Evolutionary conservation across 805 yeast species (phyloP), one percentile per base, ranked within the genome.

Genomic region (Ogataea wickerhamii): DNA sequence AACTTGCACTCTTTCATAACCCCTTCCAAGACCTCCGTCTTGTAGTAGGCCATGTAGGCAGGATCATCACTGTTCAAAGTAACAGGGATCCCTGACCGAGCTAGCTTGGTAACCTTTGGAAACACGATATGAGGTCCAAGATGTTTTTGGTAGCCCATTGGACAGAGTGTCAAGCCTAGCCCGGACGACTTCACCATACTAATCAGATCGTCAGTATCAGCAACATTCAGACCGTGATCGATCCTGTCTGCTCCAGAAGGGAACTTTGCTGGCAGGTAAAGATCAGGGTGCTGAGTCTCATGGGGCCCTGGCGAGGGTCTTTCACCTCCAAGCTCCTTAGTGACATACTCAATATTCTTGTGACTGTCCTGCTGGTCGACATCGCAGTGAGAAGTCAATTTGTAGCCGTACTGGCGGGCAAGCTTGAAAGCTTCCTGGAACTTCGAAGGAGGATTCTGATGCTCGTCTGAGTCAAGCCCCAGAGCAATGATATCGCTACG

Each of bases 321-420:
- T 12, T 34, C 24, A 4, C 53, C 53, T 21, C 45, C 52, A 13
- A 49, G 37, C 26, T 48, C 47, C 11, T 27, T 41, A 8, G 32
- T 43, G 13, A 40, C 52, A 28, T 40, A 46, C 18, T 56, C 38
- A 26, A 70, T 70, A 37, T 56, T 66, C 5, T 65, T 52, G 45
- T 64, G 65, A 42, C 66, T 70, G 27, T 71, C 70, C 43, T 64
- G 68, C 48, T 70, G 73, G 36, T 72, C 72, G 14, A 69, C 74
- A 43, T 69, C 73, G 20, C 73, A 71, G 28, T 72, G 70, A 32
- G 68, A 58, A 7, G 67, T 64, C 11, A 64, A 62, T 27, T 61
- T 43, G n/a, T 70, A 71, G 41, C 54, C 64, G 32, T 55, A 52
- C 12, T 53, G 45, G 28, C 56, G 56, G n/a, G 67, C 52, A 8